Conservation (phyloP, 768 basidiomycete species). For the Amanita exitialis region DNA sequence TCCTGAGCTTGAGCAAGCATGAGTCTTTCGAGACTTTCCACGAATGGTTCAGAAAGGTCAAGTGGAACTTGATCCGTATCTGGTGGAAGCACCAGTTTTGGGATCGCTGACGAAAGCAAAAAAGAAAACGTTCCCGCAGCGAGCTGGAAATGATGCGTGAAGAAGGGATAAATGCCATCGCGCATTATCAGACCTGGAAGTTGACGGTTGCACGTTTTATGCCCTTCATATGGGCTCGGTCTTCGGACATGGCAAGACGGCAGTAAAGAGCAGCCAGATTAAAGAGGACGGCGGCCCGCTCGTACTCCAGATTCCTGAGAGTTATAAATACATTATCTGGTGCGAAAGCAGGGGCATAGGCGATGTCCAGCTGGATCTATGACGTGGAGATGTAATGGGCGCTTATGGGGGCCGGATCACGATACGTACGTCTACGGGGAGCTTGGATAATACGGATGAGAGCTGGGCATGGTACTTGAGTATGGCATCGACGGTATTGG, state of each 20-base stretch:
- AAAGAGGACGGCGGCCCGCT: constrained; percentile 70
- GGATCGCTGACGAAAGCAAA: constrained; percentile 41
- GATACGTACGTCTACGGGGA: constrained; percentile 62
- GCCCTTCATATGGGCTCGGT: constrained; percentile 65
- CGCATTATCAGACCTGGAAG: constrained; percentile 50
- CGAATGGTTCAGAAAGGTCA: constrained; percentile 58
- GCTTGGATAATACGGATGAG: constrained; percentile 70
- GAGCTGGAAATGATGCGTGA: constrained; percentile 24
- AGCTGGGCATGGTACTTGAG: constrained; percentile 88
- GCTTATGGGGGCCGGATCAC: background rate
- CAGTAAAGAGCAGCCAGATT: constrained; percentile 86
- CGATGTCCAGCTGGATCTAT: constrained; percentile 61
- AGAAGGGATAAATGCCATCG: background rate
- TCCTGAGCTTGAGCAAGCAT: constrained; percentile 95
- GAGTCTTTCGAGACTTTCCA: constrained; percentile 58
- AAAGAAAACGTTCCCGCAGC: constrained; percentile 69
- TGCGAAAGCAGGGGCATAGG: constrained; percentile 69
- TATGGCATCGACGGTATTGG: constrained; percentile 42
- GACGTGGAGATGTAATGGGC: constrained; percentile 7
- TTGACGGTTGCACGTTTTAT: constrained; percentile 68
- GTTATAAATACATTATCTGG: constrained; percentile 46
- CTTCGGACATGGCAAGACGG: constrained; percentile 62
- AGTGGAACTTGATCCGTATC: constrained; percentile 44
- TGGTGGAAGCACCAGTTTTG: constrained; percentile 35
- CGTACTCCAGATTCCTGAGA: constrained; percentile 69